Evolutionary conservation across 345 rosid species (phyloP), one percentile per base, ranked within the genome.

Genomic region (Populus tremula): DNA sequence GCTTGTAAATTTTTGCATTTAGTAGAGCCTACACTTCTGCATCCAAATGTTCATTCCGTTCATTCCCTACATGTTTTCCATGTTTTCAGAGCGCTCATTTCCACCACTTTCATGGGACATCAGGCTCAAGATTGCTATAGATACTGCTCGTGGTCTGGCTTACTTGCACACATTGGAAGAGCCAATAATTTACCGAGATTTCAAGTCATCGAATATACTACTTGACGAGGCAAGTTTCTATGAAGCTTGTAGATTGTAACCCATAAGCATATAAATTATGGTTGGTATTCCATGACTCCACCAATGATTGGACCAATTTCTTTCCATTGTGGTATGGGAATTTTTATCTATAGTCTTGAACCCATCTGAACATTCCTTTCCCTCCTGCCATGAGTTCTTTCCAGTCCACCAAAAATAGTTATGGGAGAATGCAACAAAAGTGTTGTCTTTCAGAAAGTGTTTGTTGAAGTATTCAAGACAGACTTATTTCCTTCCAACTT

Each of bases 41-140:
- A 14, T 12, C 59, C 1, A 53, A 53, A 47, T 47, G 1, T 47
- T 47, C 53, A 47, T 47, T 14, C 4, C 18, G 1, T 4, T 47
- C 6, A 47, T 47, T 47, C 20, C 6, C 53, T 53, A 20, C 9
- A 10, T 53, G 59, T 53, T 53, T 53, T 20, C 59, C 23, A 47
- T 47, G 53, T 47, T 47, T 47, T 13, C 6, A 47, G 20, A 47
- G 53, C 6, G 6, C 53, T 47, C 53, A 12, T 4, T 14, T 47
- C 53, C 20, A 47, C 53, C 72, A 4, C 72, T 69, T 69, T 49
- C 72, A 69, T 69, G 56, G 72, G 23, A 47, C 18, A 16, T 49
- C 11, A 69, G 64, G 54, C 27, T 71, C 27, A 47, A 47, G 27
- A 50, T 50, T 33, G 62, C 62, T 8, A 14, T 72, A 29, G 65